Percentiles rank a stretch among this genome's conserved stretches.
These are phyloP conservation scores for Aureobasidium sp. DNA, from an alignment of 2,329 filamentous ascomycete genomes.

Conservation along the genomic window DNA sequence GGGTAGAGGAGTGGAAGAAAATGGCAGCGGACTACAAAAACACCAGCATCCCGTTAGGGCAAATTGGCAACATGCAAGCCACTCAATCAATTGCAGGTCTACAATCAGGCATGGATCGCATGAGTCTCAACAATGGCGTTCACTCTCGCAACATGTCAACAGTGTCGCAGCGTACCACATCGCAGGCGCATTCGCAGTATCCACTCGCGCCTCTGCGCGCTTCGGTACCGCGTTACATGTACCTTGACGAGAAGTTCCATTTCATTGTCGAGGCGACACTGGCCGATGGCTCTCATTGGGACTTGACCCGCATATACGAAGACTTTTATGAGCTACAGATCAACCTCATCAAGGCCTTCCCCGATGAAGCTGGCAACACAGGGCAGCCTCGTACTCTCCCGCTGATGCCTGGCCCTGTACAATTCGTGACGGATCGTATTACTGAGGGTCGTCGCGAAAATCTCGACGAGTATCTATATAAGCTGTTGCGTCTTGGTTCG, in stretches of 20 bases:
- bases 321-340: conserved; percentile 99
- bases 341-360: conserved; percentile 82
- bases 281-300: conserved; percentile 87
- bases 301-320: conserved; percentile 89
- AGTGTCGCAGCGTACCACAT: conserved; percentile 22
- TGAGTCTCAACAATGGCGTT: conserved; percentile 52
- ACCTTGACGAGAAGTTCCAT: conserved; percentile 97
- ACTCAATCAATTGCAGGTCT: not conserved
- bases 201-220: conserved; percentile 68
- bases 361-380: conserved; percentile 83
- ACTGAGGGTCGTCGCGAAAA: conserved; percentile 89
- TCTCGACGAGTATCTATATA: conserved; percentile 91
- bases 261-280: conserved; percentile 90
- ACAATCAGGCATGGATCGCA: conserved; percentile 57
- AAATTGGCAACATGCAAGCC: conserved; percentile 44
- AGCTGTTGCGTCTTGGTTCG: conserved; percentile 69
- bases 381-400: conserved; percentile 69
- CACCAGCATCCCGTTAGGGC: conserved; percentile 91
- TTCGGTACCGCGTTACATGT: conserved; percentile 85
- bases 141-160: conserved; percentile 20
- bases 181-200: conserved; percentile 35
- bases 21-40: conserved; percentile 99
- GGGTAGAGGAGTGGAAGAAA: conserved; percentile 98
- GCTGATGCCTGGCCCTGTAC: conserved; percentile 97
- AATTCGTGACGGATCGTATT: conserved; percentile 95